phyloP scores from a whole-genome alignment of 805 yeast species.

The Nakazawaea anatomiae region DNA sequence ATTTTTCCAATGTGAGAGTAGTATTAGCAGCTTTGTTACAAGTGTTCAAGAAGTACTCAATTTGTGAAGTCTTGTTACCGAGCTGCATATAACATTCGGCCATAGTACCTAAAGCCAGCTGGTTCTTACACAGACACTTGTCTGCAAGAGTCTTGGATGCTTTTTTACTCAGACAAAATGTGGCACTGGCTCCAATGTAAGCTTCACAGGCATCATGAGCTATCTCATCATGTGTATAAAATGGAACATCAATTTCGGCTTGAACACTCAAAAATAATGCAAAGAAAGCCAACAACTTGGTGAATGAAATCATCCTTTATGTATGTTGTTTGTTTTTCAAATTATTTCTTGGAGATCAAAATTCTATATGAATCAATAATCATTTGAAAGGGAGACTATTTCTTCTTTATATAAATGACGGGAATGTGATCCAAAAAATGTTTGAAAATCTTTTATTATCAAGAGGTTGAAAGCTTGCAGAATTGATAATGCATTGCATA shows the following conservation, averaged over 20 bases:
- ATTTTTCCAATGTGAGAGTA: conserved; percentile 24
- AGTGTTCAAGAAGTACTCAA: conserved; percentile 16
- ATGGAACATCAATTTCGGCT: conserved; percentile 2
- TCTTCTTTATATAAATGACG: neutral
- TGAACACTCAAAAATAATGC: neutral
- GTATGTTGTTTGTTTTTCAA: neutral
- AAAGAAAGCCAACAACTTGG: neutral
- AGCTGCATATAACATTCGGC: conserved; percentile 17
- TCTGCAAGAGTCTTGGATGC: neutral
- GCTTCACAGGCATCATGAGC: conserved; percentile 4
- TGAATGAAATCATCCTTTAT: neutral
- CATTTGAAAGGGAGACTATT: neutral
- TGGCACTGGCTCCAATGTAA: neutral
- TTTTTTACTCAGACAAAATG: neutral
- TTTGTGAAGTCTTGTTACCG: conserved; percentile 11
- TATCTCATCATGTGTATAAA: conserved; percentile 5
- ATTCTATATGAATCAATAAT: too few relatives aligned
- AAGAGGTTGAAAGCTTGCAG: neutral
- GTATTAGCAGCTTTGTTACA: conserved; percentile 17
- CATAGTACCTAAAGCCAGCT: conserved; percentile 23
- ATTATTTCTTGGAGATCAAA: too few relatives aligned
- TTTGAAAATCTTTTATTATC: neutral
- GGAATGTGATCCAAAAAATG: neutral
- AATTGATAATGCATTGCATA: too few relatives aligned
- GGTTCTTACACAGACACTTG: conserved; percentile 20